Evolutionary conservation across 2,329 filamentous ascomycete species (phyloP).

Genomic region (Nannizzia gypsea): DNA sequence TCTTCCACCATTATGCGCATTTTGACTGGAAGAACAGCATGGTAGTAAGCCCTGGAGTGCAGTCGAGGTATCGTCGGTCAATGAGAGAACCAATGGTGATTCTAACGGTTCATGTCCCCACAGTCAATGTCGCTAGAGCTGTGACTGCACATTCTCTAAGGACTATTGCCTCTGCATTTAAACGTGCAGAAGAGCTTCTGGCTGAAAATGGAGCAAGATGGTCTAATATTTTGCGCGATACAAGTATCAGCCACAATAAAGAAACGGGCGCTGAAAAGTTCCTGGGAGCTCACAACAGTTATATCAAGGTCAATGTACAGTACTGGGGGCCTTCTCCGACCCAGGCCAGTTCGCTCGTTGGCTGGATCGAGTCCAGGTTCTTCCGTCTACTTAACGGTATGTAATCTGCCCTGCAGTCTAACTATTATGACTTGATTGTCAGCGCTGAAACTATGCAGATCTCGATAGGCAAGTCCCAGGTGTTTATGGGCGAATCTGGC

Average conservation of each 20-base stretch:
- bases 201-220: slow-evolving; percentile 31
- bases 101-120: slow-evolving; percentile 50
- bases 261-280: slow-evolving; percentile 34
- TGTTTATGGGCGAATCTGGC: slow-evolving; percentile 50
- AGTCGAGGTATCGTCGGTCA: slow-evolving; percentile 41
- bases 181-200: slow-evolving; percentile 35
- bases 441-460: slow-evolving; percentile 30
- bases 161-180: slow-evolving; percentile 42
- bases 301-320: slow-evolving; percentile 50
- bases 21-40: slow-evolving; percentile 48
- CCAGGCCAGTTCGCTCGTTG: slow-evolving; percentile 45
- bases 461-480: slow-evolving; percentile 42
- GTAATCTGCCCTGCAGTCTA: slow-evolving; percentile 18
- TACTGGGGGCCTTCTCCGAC: slow-evolving; percentile 52
- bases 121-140: slow-evolving; percentile 47
- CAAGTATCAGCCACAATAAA: slow-evolving; percentile 6
- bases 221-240: slow-evolving; percentile 30
- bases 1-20: slow-evolving; percentile 51
- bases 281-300: slow-evolving; percentile 41
- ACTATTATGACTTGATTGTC: neutral
- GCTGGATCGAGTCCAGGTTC: slow-evolving; percentile 53
- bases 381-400: slow-evolving; percentile 47
- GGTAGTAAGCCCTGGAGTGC: slow-evolving; percentile 43
- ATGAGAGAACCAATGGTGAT: slow-evolving; percentile 51
- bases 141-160: slow-evolving; percentile 44